Conservation (phyloP, 768 basidiomycete genomes). For the Termitomyces sp. region DNA sequence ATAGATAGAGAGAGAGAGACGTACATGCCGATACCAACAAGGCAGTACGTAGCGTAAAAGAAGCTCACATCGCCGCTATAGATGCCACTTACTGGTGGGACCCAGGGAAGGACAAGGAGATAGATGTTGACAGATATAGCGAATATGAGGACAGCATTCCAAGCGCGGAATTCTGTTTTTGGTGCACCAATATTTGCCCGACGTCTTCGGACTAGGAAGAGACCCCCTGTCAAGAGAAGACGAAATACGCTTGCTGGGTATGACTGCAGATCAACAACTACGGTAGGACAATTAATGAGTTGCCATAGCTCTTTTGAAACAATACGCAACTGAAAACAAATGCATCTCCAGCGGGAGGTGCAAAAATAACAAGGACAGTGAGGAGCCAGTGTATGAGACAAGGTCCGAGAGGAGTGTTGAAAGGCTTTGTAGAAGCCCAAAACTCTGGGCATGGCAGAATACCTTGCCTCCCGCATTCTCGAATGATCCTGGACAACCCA, state of each 20-base stretch:
- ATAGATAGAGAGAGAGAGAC: constrained; percentile 4
- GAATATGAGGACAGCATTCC: constrained; percentile 31
- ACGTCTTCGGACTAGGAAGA: constrained; percentile 33
- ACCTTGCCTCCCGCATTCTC: constrained; percentile 45
- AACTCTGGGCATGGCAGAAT: constrained; percentile 48
- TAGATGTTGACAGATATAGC: constrained; percentile 35
- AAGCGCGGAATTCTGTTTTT: constrained; percentile 31
- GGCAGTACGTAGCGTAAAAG: constrained; percentile 41
- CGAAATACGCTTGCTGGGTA: constrained; percentile 35
- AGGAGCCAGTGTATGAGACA: too few relatives aligned
- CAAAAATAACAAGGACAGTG: constrained; percentile 35
- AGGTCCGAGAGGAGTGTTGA: constrained; percentile 40
- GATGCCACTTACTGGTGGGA: constrained; percentile 35
- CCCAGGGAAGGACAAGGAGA: constrained; percentile 39
- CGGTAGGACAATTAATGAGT: not conserved
- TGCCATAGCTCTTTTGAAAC: not conserved
- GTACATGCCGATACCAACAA: constrained; percentile 34
- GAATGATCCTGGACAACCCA: constrained; percentile 38
- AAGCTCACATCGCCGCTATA: constrained; percentile 39
- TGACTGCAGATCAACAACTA: constrained; percentile 37
- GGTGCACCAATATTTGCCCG: constrained; percentile 29
- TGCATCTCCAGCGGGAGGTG: constrained; percentile 39
- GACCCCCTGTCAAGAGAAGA: constrained; percentile 32
- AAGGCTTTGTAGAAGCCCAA: constrained; percentile 49
- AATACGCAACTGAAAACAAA: constrained; percentile 35